Evolutionary conservation across 768 basidiomycete genomes (phyloP).

Genomic region (Lactifluus subvellereus): DNA sequence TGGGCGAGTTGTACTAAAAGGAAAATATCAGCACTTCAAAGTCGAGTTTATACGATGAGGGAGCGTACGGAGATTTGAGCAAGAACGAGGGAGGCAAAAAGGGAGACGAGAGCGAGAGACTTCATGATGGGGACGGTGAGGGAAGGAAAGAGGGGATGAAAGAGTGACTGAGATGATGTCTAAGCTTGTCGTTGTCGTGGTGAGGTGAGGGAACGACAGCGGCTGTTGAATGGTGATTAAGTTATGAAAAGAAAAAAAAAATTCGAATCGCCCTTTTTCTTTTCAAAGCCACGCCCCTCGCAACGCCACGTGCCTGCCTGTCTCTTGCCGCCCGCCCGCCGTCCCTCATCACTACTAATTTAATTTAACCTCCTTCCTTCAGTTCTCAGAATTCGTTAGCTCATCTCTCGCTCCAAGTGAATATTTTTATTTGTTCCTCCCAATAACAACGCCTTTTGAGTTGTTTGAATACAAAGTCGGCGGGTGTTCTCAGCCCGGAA

Average conservation of each 20-base stretch:
- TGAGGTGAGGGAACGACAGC: neutral
- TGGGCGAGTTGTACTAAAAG: conserved; percentile 27
- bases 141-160: conserved; percentile 9
- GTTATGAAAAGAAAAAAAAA: neutral
- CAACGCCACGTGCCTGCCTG: no score
- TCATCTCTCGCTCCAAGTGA: no score
- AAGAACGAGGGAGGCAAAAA: conserved; percentile 43
- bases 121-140: conserved; percentile 40
- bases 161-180: conserved; percentile 9
- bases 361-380: no score
- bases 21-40: conserved; percentile 29
- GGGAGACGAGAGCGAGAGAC: conserved; percentile 47
- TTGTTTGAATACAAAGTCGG: no score
- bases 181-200: neutral
- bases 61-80: conserved; percentile 36
- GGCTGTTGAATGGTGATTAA: neutral
- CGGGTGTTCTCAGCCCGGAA: no score
- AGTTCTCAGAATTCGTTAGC: no score
- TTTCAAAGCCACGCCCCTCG: no score
- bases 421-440: no score
- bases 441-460: no score
- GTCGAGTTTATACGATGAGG: neutral
- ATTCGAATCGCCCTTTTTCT: no score
- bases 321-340: no score
- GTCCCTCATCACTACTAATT: no score